Conservation (phyloP, 495 filamentous ascomycete species). For the Xylaria telfairii region DNA sequence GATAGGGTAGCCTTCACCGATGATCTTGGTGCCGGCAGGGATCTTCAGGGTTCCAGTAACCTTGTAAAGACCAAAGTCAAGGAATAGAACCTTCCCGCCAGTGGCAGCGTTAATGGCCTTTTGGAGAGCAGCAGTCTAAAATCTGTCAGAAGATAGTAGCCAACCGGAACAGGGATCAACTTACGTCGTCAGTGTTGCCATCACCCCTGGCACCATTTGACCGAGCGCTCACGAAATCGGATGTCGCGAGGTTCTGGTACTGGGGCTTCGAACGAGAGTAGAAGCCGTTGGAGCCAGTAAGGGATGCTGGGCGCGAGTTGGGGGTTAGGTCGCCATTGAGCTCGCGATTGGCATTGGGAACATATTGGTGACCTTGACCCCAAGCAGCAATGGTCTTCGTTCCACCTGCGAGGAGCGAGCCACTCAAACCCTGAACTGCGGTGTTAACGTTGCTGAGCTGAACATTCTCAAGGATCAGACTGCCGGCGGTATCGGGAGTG, state of each 20-base stretch:
- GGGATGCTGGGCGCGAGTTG: constrained; percentile 45
- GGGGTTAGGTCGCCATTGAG: constrained; percentile 45
- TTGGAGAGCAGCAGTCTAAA: constrained; percentile 62
- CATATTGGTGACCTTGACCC: constrained; percentile 55
- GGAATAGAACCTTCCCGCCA: constrained; percentile 63
- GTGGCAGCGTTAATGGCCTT: constrained; percentile 63
- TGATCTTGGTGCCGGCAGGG: constrained; percentile 69
- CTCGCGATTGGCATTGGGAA: constrained; percentile 48
- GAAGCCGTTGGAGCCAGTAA: constrained; percentile 49
- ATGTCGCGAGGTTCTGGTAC: constrained; percentile 58
- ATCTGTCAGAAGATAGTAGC: constrained; percentile 40
- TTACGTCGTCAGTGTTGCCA: constrained; percentile 71
- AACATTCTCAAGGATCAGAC: constrained; percentile 71
- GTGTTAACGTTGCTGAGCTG: constrained; percentile 63
- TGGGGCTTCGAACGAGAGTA: constrained; percentile 65
- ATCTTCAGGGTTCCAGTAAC: constrained; percentile 69
- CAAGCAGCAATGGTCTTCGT: constrained; percentile 58
- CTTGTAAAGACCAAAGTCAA: constrained; percentile 66
- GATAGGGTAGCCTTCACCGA: constrained; percentile 85
- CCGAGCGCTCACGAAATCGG: constrained; percentile 66
- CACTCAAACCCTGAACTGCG: constrained; percentile 62
- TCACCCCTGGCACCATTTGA: constrained; percentile 74
- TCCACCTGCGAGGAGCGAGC: constrained; percentile 64
- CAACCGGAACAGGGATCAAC: constrained; percentile 41
- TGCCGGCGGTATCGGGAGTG: constrained; percentile 57